Conservation (phyloP, 2,329 filamentous ascomycete species). For the Teratosphaeria destructans region DNA sequence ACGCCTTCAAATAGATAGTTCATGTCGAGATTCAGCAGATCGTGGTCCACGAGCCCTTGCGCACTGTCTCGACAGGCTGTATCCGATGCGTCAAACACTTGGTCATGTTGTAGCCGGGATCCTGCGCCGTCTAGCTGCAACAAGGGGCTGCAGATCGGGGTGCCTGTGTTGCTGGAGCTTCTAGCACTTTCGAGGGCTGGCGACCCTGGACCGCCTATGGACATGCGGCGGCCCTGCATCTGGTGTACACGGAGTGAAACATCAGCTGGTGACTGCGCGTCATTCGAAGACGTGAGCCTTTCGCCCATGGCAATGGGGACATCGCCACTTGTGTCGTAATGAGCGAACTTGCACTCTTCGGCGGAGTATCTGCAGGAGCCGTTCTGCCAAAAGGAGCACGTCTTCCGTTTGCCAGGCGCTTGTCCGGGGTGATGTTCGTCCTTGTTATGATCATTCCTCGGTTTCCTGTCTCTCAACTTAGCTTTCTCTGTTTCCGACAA, state of each 20-base stretch:
- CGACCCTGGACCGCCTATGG: neutral
- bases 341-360: constrained; percentile 14
- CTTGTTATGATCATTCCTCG: neutral
- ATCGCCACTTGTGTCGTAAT: constrained; percentile 9
- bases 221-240: neutral
- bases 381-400: constrained; percentile 7
- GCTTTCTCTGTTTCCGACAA: neutral
- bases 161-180: constrained; percentile 4
- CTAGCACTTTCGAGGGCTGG: neutral
- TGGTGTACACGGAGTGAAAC: neutral
- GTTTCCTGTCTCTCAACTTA: neutral
- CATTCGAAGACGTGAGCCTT: neutral
- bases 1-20: neutral
- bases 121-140: too few relatives aligned
- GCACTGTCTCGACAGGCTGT: neutral
- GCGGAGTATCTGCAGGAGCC: constrained; percentile 8
- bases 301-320: neutral
- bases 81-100: neutral
- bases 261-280: neutral
- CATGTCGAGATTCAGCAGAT: neutral
- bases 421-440: neutral
- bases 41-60: neutral
- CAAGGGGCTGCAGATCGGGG: neutral
- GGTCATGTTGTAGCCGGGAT: neutral
- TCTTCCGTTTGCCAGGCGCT: neutral